phyloP scores from a whole-genome alignment of 192 early-diverging fungal genomes.

The Linderina pennispora region DNA sequence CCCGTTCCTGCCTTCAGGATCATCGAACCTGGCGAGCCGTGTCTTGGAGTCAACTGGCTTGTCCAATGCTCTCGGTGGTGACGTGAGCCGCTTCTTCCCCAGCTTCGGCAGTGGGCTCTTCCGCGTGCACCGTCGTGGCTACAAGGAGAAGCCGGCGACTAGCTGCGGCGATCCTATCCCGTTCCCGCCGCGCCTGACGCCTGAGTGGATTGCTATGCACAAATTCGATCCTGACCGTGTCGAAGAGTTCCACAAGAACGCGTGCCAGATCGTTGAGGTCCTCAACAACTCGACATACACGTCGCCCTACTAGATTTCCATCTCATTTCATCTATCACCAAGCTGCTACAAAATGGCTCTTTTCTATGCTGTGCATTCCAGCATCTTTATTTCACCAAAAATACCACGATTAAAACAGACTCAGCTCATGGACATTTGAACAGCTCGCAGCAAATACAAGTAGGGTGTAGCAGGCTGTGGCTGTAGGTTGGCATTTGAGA shows the following conservation, averaged over 20 bases:
- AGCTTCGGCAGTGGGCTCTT: constrained; percentile 4
- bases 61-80: constrained; percentile 19
- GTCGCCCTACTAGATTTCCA: constrained; percentile 37
- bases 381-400: no score
- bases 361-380: no score
- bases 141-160: constrained; percentile 13
- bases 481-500: no score
- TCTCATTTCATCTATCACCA: neutral
- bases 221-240: constrained; percentile 31
- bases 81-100: constrained; percentile 39
- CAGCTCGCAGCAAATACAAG: no score
- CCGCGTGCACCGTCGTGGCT: constrained; percentile 13
- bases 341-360: neutral
- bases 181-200: constrained; percentile 37
- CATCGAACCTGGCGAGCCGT: constrained; percentile 22
- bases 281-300: constrained; percentile 46
- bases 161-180: constrained; percentile 21
- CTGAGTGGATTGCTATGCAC: constrained; percentile 42
- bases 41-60: constrained; percentile 18
- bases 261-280: constrained; percentile 33
- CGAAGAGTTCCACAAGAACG: constrained; percentile 29
- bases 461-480: no score
- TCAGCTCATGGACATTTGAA: no score
- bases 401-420: no score
- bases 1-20: constrained; percentile 13